A percentile compares a stretch with the other conserved stretches of the same genome.
Evolutionary conservation across 495 filamentous ascomycete species (phyloP).

Genomic region (Penicillium manginii): DNA sequence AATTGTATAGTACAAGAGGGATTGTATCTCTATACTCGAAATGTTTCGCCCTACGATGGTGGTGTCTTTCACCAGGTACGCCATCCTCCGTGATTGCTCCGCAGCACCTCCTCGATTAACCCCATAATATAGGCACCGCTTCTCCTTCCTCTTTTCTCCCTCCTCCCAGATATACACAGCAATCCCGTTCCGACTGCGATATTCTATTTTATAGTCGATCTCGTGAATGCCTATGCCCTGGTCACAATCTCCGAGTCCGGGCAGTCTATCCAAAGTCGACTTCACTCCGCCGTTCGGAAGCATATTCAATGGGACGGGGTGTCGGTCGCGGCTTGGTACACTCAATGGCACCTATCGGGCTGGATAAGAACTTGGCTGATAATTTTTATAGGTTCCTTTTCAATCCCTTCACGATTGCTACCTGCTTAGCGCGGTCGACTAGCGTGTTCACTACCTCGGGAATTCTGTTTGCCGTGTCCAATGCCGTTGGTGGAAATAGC

Average conservation of each 20-base stretch:
- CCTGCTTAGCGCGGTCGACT: conserved; percentile 90
- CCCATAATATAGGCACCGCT: conserved; percentile 70
- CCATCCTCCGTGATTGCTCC: conserved; percentile 2
- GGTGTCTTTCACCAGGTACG: conserved; percentile 92
- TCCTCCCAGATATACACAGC: conserved; percentile 69
- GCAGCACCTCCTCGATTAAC: conserved; percentile 10
- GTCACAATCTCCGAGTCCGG: conserved; percentile 82
- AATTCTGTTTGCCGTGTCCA: conserved; percentile 81
- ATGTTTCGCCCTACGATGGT: conserved; percentile 96
- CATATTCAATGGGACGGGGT: conserved; percentile 76
- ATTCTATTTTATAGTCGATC: conserved; percentile 80
- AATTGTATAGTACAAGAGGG: conserved; percentile 81
- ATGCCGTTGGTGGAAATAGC: conserved; percentile 74
- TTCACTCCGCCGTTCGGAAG: conserved; percentile 78
- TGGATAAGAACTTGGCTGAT: conserved; percentile 17
- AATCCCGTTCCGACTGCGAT: conserved; percentile 74
- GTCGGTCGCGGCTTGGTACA: conserved; percentile 79
- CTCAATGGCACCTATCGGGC: not conserved
- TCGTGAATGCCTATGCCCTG: conserved; percentile 83
- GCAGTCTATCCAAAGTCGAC: conserved; percentile 69
- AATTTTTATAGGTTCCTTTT: conserved; percentile 71
- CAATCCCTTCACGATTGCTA: conserved; percentile 92
- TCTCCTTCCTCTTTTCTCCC: conserved; percentile 85
- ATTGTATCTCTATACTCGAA: conserved; percentile 91
- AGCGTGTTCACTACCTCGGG: conserved; percentile 89